Conservation (phyloP, 495 filamentous ascomycete species). For the Durotheca rogersii region DNA sequence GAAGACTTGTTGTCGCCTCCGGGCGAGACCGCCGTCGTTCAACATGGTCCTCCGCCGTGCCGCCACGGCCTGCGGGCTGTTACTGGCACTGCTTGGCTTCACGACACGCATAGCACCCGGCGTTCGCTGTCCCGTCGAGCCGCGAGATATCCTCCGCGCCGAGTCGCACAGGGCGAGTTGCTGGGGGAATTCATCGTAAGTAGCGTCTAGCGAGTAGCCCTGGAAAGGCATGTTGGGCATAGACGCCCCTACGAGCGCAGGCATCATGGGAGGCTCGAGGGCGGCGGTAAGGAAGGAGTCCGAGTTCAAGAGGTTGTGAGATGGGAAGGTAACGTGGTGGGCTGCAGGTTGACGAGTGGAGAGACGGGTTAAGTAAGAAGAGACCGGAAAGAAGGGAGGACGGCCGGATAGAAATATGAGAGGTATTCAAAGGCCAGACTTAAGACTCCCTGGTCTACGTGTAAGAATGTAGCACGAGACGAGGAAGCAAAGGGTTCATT, state of each 20-base stretch:
- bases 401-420: conserved; percentile 29
- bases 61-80: conserved; percentile 61
- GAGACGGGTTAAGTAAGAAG: background rate
- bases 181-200: conserved; percentile 41
- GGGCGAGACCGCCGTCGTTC: conserved; percentile 46
- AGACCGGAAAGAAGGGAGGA: conserved; percentile 16
- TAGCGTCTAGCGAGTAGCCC: conserved; percentile 35
- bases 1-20: conserved; percentile 39
- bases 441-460: conserved; percentile 30
- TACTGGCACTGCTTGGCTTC: conserved; percentile 69
- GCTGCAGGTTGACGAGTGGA: background rate
- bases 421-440: conserved; percentile 26
- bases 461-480: conserved; percentile 29
- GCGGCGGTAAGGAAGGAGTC: conserved; percentile 5
- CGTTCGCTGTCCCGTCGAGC: conserved; percentile 41
- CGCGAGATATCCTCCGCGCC: conserved; percentile 44
- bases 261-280: conserved; percentile 30
- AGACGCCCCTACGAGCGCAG: conserved; percentile 25
- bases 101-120: conserved; percentile 55
- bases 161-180: conserved; percentile 39
- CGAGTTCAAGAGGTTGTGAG: too few relatives aligned
- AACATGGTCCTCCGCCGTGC: conserved; percentile 57
- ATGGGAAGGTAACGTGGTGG: too few relatives aligned
- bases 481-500: conserved; percentile 34
- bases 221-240: conserved; percentile 24